Conservation (phyloP, 2,329 filamentous ascomycete genomes). For the Colletotrichum agaves region DNA sequence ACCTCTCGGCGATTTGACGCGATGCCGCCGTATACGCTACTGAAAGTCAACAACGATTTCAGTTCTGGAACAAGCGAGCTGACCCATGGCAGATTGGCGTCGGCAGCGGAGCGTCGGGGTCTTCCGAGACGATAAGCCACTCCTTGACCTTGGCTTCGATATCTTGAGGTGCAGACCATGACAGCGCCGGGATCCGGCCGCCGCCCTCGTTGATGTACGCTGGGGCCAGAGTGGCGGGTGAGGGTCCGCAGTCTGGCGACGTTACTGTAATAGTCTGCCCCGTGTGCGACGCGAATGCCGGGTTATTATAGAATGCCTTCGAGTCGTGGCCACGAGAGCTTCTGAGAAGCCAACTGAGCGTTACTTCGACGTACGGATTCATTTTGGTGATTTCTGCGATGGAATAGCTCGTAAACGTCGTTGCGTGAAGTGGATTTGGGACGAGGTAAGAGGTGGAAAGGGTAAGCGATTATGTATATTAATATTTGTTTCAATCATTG, state of each 20-base stretch:
- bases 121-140: slow-evolving; percentile 59
- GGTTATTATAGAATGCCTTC: slow-evolving; percentile 50
- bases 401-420: background rate
- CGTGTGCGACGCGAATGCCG: slow-evolving; percentile 48
- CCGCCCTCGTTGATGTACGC: slow-evolving; percentile 53
- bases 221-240: slow-evolving; percentile 47
- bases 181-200: slow-evolving; percentile 53
- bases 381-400: slow-evolving; percentile 30
- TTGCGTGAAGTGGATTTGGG: background rate
- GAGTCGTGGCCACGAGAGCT: slow-evolving; percentile 50
- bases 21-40: slow-evolving; percentile 53
- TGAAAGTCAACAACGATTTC: background rate
- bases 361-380: slow-evolving; percentile 48
- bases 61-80: slow-evolving; percentile 24
- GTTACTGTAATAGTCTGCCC: slow-evolving; percentile 51
- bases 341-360: slow-evolving; percentile 53
- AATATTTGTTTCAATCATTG: background rate
- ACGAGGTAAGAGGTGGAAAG: background rate
- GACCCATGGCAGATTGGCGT: slow-evolving; percentile 58
- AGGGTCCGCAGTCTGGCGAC: slow-evolving; percentile 54
- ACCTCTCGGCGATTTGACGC: slow-evolving; percentile 47
- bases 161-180: slow-evolving; percentile 50
- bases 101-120: slow-evolving; percentile 58
- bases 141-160: slow-evolving; percentile 48
- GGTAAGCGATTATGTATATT: background rate